Evolutionary conservation across 306 rosid genomes (phyloP).

Genomic region (Castanea crenata): DNA sequence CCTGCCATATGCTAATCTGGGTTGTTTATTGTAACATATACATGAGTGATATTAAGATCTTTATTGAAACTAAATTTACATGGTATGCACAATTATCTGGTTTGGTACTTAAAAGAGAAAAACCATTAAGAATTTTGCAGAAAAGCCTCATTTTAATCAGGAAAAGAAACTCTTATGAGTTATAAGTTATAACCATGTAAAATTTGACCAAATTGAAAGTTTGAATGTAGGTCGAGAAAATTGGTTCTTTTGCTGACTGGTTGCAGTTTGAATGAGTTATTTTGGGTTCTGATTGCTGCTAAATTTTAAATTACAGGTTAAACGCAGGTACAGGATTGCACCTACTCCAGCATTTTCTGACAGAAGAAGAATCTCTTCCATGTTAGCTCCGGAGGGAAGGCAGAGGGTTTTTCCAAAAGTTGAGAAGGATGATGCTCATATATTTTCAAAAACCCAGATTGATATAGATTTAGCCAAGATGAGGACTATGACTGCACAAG

Average conservation of each 20-base stretch:
- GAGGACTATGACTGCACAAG: conserved; percentile 74
- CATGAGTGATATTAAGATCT: background rate
- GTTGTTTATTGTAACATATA: background rate
- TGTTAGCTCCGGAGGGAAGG: conserved; percentile 51
- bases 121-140: background rate
- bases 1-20: background rate
- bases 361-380: conserved; percentile 50
- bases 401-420: conserved; percentile 47
- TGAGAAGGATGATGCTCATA: conserved; percentile 46
- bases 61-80: background rate
- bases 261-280: conserved; percentile 8
- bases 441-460: conserved; percentile 60
- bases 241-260: conserved; percentile 8
- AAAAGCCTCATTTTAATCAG: background rate
- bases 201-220: background rate
- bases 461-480: conserved; percentile 72
- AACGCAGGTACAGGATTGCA: conserved; percentile 79
- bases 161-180: background rate
- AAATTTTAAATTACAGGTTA: conserved; percentile 54
- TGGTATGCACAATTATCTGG: background rate
- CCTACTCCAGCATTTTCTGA: conserved; percentile 44
- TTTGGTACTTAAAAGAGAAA: background rate
- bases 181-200: background rate
- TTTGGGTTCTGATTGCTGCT: conserved; percentile 13
- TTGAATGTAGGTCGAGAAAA: background rate